Evolutionary conservation across 352 stramenopile genomes (phyloP).

Genomic region (Phytophthora cryptogea): DNA sequence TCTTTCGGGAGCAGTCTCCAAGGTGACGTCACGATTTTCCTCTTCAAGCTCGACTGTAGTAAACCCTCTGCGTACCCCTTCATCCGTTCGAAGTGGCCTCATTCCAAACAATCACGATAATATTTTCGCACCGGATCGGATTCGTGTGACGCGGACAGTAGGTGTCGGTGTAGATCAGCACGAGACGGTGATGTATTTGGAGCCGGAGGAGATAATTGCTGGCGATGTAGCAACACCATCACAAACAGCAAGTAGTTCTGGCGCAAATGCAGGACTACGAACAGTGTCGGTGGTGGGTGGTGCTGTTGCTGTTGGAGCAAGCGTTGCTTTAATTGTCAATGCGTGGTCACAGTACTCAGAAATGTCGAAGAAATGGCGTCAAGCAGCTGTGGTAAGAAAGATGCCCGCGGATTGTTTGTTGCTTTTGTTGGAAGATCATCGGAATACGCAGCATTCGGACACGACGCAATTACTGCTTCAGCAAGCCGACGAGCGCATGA

Average conservation of each 20-base stretch:
- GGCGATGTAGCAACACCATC: conserved; percentile 52
- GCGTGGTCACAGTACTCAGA: conserved; percentile 87
- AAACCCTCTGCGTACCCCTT: conserved; percentile 43
- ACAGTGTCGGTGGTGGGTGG: conserved; percentile 74
- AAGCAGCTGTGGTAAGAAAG: conserved; percentile 70
- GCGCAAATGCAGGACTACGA: conserved; percentile 39
- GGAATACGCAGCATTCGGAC: conserved; percentile 32
- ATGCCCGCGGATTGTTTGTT: conserved; percentile 79
- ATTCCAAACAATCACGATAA: conserved; percentile 87
- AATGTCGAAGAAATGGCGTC: conserved; percentile 56
- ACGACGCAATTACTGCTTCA: conserved; percentile 39
- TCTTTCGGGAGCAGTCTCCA: conserved; percentile 53
- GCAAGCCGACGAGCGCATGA: conserved; percentile 33
- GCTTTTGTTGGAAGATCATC: conserved; percentile 71
- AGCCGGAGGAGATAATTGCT: conserved; percentile 72
- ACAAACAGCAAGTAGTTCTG: conserved; percentile 25
- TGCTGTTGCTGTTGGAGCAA: conserved; percentile 77
- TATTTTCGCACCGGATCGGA: conserved; percentile 69
- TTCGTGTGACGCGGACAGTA: conserved; percentile 68
- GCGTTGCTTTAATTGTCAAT: conserved; percentile 75
- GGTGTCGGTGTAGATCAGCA: conserved; percentile 62
- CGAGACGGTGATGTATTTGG: conserved; percentile 78
- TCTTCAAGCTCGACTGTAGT: conserved; percentile 75
- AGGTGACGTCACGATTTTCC: conserved; percentile 67
- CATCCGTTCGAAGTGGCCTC: conserved; percentile 45